These are phyloP conservation scores for Multifurca ochricompacta DNA, from an alignment of 768 basidiomycete species.

Conservation along the genomic window DNA sequence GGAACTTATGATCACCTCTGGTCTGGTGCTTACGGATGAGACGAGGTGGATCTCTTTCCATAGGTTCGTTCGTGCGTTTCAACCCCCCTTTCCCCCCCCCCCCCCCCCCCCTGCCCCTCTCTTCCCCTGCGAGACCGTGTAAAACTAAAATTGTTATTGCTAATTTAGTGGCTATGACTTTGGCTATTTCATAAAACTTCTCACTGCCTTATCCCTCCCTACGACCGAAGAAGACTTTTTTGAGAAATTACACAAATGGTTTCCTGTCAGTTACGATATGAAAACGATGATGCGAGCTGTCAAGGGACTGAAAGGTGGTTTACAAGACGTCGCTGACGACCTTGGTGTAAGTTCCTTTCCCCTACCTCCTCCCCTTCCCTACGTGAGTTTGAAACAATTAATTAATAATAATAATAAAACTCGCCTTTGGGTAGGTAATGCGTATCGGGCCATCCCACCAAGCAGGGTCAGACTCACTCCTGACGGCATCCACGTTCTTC, in stretches of 20 bases:
- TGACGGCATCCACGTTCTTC: conserved; percentile 93
- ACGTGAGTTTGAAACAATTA: too few relatives aligned
- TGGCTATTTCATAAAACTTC: conserved; percentile 93
- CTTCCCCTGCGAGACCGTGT: neutral
- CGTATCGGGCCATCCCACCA: conserved; percentile 90
- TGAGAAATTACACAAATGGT: conserved; percentile 81
- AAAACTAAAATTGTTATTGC: neutral
- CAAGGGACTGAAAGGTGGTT: conserved; percentile 74
- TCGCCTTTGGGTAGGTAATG: too few relatives aligned
- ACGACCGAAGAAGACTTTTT: conserved; percentile 88
- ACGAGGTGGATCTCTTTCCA: conserved; percentile 98
- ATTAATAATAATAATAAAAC: too few relatives aligned
- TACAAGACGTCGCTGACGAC: conserved; percentile 95
- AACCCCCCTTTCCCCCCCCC: too few relatives aligned
- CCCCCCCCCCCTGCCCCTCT: conserved; percentile 4
- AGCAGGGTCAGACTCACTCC: conserved; percentile 93
- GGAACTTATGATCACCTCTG: conserved; percentile 93
- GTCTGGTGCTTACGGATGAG: conserved; percentile 80
- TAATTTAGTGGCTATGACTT: conserved; percentile 88
- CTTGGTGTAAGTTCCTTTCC: conserved; percentile 64
- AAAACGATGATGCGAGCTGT: conserved; percentile 90
- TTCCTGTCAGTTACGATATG: conserved; percentile 95
- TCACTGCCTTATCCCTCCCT: conserved; percentile 81
- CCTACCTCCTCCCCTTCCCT: neutral
- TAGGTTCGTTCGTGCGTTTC: conserved; percentile 55